Evolutionary conservation across 345 rosid species (phyloP).

Genomic region (Rhodomyrtus tomentosa): DNA sequence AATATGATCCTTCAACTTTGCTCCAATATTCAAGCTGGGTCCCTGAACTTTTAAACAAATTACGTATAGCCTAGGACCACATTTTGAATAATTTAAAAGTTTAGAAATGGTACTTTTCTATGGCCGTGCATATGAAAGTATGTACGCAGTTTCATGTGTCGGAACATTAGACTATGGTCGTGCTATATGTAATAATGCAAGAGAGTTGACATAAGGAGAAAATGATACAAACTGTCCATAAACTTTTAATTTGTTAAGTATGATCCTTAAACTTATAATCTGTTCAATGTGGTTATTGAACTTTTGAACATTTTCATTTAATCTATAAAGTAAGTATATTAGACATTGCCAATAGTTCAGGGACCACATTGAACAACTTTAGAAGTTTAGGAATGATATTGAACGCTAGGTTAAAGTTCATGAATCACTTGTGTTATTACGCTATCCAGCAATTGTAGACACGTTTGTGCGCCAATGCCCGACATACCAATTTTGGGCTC

Average conservation of each 20-base stretch:
- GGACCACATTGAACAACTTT: not conserved
- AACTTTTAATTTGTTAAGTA: not conserved
- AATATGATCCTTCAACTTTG: too few species aligned
- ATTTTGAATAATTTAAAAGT: too few species aligned
- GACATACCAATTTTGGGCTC: not conserved
- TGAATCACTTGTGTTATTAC: not conserved
- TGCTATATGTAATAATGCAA: not conserved
- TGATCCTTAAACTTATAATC: not conserved
- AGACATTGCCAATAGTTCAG: not conserved
- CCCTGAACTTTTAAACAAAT: too few species aligned
- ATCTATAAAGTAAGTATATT: not conserved
- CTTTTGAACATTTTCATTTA: not conserved
- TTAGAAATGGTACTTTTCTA: too few species aligned
- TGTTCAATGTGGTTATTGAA: not conserved
- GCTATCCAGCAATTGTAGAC: not conserved
- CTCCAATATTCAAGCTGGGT: too few species aligned
- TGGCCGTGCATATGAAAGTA: not conserved
- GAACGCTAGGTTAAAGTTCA: not conserved
- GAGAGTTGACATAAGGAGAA: not conserved
- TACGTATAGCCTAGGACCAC: too few species aligned
- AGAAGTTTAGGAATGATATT: not conserved
- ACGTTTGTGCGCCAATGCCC: not conserved
- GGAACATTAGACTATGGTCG: not conserved
- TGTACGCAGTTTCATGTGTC: not conserved
- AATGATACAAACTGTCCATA: not conserved